Evolutionary conservation across 1,139 yeast genomes (phyloP).

Genomic region (Suhomyces bribrorum): DNA sequence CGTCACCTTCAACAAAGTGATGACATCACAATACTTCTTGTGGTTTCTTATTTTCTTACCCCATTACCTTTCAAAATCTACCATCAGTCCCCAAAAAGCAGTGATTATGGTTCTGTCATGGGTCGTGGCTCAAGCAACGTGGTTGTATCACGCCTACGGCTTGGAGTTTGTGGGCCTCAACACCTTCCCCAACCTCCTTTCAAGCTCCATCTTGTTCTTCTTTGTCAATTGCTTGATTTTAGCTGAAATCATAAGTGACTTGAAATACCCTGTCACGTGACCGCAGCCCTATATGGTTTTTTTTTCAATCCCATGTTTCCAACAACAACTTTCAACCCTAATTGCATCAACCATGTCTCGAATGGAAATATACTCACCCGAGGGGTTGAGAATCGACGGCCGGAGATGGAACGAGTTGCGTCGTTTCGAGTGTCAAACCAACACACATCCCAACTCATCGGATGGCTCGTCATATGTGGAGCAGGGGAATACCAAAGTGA

Average conservation of each 20-base stretch:
- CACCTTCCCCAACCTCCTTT: conserved; percentile 64
- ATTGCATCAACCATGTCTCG: conserved; percentile 25
- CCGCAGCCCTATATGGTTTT: conserved; percentile 7
- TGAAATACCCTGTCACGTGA: conserved; percentile 8
- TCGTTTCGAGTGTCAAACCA: conserved; percentile 73
- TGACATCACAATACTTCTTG: conserved; percentile 90
- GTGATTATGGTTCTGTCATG: conserved; percentile 50
- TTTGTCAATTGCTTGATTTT: conserved; percentile 65
- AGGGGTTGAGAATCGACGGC: conserved; percentile 90
- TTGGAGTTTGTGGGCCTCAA: conserved; percentile 77
- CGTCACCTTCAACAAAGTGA: conserved; percentile 89
- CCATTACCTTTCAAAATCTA: conserved; percentile 55
- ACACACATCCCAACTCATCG: conserved; percentile 83
- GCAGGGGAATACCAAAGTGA: conserved; percentile 88
- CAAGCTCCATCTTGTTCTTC: conserved; percentile 66
- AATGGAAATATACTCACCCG: conserved; percentile 87
- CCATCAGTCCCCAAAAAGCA: conserved; percentile 26
- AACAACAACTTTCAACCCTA: not conserved
- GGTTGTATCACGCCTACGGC: conserved; percentile 79
- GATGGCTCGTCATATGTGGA: conserved; percentile 94
- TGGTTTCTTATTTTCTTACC: conserved; percentile 91
- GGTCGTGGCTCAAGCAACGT: conserved; percentile 69
- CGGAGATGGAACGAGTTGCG: conserved; percentile 94
- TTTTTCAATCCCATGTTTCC: too few species aligned
- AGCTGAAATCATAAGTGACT: too few species aligned